These are phyloP conservation scores for Aspergillus haitiensis DNA, from an alignment of 495 filamentous ascomycete genomes.

Conservation along the genomic window DNA sequence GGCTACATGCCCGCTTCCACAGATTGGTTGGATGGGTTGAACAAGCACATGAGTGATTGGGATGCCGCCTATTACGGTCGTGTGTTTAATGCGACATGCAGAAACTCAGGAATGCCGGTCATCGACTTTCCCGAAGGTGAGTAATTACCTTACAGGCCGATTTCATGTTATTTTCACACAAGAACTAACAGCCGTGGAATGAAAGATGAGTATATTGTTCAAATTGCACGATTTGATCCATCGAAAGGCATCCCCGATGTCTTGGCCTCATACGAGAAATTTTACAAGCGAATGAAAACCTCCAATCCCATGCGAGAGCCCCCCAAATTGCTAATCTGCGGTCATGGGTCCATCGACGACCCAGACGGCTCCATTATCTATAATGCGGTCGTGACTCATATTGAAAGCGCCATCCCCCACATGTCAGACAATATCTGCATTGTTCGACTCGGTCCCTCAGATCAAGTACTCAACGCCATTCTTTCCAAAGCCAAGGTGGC, in stretches of 20 bases:
- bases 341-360: conserved; percentile 84
- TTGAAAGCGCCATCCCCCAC: conserved; percentile 57
- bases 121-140: conserved; percentile 67
- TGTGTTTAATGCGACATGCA: conserved; percentile 67
- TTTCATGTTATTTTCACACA: background rate
- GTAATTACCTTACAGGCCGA: background rate
- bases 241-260: conserved; percentile 84
- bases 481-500: conserved; percentile 71
- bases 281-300: conserved; percentile 59
- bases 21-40: conserved; percentile 88
- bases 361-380: conserved; percentile 76
- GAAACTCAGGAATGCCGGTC: conserved; percentile 53
- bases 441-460: conserved; percentile 74
- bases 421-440: conserved; percentile 64
- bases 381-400: conserved; percentile 64
- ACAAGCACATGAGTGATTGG: conserved; percentile 75
- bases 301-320: conserved; percentile 44
- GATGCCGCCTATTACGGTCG: conserved; percentile 75
- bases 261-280: conserved; percentile 73
- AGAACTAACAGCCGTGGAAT: background rate
- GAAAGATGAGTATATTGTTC: conserved; percentile 69
- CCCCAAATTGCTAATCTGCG: conserved; percentile 75
- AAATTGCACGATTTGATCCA: conserved; percentile 85
- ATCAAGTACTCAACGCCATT: conserved; percentile 81
- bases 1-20: conserved; percentile 82